Percentiles rank a stretch among this genome's conserved stretches.
These are phyloP conservation scores for Stellera chamaejasme DNA, from an alignment of 345 rosid species.

Conservation along the genomic window DNA sequence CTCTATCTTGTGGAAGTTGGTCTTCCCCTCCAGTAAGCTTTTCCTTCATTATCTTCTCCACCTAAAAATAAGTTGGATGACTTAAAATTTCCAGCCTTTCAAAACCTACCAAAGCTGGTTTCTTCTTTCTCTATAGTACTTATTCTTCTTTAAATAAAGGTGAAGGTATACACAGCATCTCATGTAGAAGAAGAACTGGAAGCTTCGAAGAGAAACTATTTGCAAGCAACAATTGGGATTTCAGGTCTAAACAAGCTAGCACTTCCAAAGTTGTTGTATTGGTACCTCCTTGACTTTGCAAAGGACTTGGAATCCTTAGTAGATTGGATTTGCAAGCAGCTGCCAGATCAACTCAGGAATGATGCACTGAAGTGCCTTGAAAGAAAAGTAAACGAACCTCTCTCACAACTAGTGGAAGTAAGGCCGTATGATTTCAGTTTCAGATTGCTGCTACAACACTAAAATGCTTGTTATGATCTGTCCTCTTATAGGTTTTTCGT, in stretches of 20 bases:
- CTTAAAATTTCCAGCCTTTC: not conserved
- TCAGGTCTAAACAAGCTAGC: slow-evolving; percentile 57
- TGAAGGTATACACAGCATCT: slow-evolving; percentile 71
- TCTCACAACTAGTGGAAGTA: slow-evolving; percentile 50
- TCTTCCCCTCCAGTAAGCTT: slow-evolving; percentile 88
- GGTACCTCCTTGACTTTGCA: slow-evolving; percentile 82
- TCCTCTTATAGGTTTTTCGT: too few species aligned
- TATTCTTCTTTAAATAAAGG: slow-evolving; percentile 31
- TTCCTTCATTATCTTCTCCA: not conserved
- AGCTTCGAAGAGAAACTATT: slow-evolving; percentile 70
- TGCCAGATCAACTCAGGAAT: slow-evolving; percentile 53
- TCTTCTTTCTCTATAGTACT: not conserved
- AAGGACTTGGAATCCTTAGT: slow-evolving; percentile 79
- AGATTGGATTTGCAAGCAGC: slow-evolving; percentile 81
- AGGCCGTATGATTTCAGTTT: slow-evolving; percentile 85
- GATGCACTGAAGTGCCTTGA: slow-evolving; percentile 53
- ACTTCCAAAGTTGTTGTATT: slow-evolving; percentile 81
- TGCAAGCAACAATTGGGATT: slow-evolving; percentile 73
- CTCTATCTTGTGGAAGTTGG: slow-evolving; percentile 93
- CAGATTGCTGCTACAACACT: slow-evolving; percentile 48
- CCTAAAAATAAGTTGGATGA: too few species aligned
- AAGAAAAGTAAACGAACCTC: slow-evolving; percentile 35
- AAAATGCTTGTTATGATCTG: slow-evolving; percentile 8
- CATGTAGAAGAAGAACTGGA: slow-evolving; percentile 72
- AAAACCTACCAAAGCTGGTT: not conserved